phyloP scores from a whole-genome alignment of 2,329 filamentous ascomycete genomes.

The Leptographium lundbergii region DNA sequence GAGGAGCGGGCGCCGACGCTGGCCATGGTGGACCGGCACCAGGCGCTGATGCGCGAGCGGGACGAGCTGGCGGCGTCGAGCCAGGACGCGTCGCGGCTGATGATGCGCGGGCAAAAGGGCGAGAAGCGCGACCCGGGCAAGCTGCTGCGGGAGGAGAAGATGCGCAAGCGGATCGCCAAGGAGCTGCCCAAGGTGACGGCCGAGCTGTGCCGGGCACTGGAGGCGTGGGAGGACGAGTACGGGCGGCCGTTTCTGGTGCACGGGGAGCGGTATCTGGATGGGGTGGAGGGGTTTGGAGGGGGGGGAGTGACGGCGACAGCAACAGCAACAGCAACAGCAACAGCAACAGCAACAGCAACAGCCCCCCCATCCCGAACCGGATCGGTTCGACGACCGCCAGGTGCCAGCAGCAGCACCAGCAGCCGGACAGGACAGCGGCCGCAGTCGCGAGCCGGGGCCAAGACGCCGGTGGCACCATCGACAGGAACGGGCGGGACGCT shows the following conservation, averaged over 20 bases:
- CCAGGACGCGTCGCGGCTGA: conserved; percentile 85
- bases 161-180: conserved; percentile 93
- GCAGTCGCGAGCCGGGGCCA: conserved; percentile 30
- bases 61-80: conserved; percentile 82
- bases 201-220: conserved; percentile 71
- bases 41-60: conserved; percentile 69
- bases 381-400: conserved; percentile 12
- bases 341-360: not conserved
- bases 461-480: conserved; percentile 46
- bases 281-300: conserved; percentile 46
- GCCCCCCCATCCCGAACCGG: conserved; percentile 33
- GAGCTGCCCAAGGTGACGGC: conserved; percentile 83
- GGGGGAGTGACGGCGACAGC: not conserved
- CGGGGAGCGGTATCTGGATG: conserved; percentile 80
- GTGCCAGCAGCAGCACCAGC: not conserved
- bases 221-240: conserved; percentile 87
- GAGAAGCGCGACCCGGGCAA: conserved; percentile 92
- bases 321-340: conserved; percentile 16
- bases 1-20: conserved; percentile 82
- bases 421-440: not conserved
- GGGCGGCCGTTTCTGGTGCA: conserved; percentile 87
- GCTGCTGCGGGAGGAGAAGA: conserved; percentile 90
- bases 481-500: conserved; percentile 20
- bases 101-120: conserved; percentile 83
- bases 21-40: conserved; percentile 71